phyloP scores from a whole-genome alignment of 768 basidiomycete species.

The Tylopilus felleus region DNA sequence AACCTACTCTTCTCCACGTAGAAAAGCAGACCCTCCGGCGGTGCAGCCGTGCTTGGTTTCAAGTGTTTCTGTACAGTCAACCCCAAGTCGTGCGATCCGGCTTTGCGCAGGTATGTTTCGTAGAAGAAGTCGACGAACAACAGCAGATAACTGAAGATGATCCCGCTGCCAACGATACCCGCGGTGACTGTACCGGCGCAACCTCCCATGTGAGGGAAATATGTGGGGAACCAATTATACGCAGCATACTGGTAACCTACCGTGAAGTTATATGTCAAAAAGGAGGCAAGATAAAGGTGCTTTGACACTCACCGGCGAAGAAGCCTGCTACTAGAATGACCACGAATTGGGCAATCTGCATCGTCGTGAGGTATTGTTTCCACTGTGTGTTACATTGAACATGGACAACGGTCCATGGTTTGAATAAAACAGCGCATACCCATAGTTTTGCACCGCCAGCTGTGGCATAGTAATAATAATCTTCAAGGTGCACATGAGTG shows the following conservation, averaged over 20 bases:
- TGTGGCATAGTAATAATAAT: constrained; percentile 97
- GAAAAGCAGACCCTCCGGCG: constrained; percentile 8
- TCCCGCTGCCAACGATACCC: constrained; percentile 6
- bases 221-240: constrained; percentile 16
- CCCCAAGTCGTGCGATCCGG: neutral
- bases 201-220: constrained; percentile 17
- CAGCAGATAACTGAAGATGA: constrained; percentile 19
- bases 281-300: neutral
- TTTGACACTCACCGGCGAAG: constrained; percentile 13
- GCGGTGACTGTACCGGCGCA: constrained; percentile 16
- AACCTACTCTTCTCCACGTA: constrained; percentile 11
- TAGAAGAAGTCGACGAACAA: constrained; percentile 24
- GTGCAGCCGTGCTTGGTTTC: neutral
- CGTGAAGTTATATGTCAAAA: neutral
- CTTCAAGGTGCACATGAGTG: constrained; percentile 36
- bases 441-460: constrained; percentile 50
- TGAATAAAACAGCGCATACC: constrained; percentile 1
- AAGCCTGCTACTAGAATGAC: constrained; percentile 8
- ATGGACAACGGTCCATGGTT: neutral
- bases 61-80: neutral
- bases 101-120: constrained; percentile 14
- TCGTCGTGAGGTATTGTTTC: constrained; percentile 24
- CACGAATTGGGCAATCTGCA: constrained; percentile 24
- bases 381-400: constrained; percentile 7
- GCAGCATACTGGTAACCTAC: constrained; percentile 21